Conservation (phyloP, 176 grass and related monocot species). For the maize (Zea mays) region Zm-B73-REFERENCE-NAM-5.0 NC_050099.1:33021001-33021500, state of each 20-base stretch:
- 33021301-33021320: background rate
- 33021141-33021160: background rate
- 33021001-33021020: no score
- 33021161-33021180: slow-evolving; percentile 6
- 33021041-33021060: background rate
- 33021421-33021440: background rate
- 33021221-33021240: background rate
- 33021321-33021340: background rate
- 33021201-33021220: background rate
- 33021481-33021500: background rate
- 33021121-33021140: background rate
- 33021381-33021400: background rate
- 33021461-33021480: background rate
- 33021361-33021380: slow-evolving; percentile 13
- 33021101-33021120: background rate
- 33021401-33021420: background rate
- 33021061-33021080: background rate
- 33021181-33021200: background rate
- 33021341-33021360: background rate
- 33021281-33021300: slow-evolving; percentile 6
- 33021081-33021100: background rate
- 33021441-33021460: background rate
- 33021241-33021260: background rate
- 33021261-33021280: background rate
- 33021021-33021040: background rate